These are phyloP conservation scores for Rhododendron kiyosumense DNA, from an alignment of 148 eudicot species.

Conservation along the genomic window DNA sequence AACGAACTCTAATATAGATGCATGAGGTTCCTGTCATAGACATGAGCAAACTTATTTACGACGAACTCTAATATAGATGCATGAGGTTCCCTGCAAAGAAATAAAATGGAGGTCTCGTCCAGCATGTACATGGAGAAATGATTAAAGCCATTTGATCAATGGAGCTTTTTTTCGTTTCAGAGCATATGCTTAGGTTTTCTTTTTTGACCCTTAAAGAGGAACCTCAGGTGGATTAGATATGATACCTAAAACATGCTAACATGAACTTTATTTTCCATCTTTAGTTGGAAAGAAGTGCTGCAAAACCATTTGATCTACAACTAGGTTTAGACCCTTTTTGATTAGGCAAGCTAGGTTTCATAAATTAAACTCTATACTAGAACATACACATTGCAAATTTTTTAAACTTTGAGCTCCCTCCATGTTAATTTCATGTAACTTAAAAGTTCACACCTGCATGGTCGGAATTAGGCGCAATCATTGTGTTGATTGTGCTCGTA, in stretches of 20 bases:
- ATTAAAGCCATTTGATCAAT: constrained; percentile 6
- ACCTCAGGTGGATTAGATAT: background rate
- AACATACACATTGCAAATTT: background rate
- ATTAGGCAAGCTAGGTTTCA: background rate
- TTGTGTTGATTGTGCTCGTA: no score
- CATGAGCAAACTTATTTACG: background rate
- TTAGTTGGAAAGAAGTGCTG: background rate
- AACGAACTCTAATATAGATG: background rate
- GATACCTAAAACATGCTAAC: background rate
- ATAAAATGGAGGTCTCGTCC: background rate
- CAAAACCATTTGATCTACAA: background rate
- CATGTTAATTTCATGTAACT: background rate
- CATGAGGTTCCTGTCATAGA: background rate
- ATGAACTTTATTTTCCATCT: background rate
- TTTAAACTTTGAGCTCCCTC: background rate
- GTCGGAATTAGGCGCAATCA: no score
- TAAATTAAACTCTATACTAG: background rate
- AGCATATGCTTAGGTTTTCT: background rate
- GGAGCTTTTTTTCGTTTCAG: constrained; percentile 4
- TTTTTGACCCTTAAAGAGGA: constrained; percentile 7
- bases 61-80: background rate
- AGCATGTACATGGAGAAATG: background rate
- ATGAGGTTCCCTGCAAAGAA: background rate
- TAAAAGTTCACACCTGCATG: background rate
- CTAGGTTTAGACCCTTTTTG: background rate